phyloP scores from a whole-genome alignment of 371 early-diverging fungal genomes.

The Mortierella sp. region DNA sequence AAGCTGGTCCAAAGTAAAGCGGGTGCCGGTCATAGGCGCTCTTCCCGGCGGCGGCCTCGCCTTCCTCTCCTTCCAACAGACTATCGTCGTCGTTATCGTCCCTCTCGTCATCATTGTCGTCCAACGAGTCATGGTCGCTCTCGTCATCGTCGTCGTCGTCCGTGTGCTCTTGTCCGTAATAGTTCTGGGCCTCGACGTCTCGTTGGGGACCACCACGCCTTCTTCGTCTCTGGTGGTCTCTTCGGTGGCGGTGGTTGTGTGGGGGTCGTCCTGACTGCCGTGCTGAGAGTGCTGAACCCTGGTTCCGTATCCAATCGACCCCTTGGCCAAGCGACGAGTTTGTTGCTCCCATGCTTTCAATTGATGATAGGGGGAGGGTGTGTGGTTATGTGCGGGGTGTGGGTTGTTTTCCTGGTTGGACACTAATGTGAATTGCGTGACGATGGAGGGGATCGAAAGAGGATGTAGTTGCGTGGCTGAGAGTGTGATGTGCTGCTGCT shows the following conservation, averaged over 20 bases:
- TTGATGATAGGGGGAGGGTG: neutral
- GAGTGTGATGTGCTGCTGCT: neutral
- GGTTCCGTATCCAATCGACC: constrained; percentile 30
- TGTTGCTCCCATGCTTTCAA: constrained; percentile 29
- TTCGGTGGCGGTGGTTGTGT: neutral
- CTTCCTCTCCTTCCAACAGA: constrained; percentile 17
- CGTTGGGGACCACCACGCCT: constrained; percentile 13
- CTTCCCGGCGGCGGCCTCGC: constrained; percentile 10
- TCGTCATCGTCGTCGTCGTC: constrained; percentile 11
- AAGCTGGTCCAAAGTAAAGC: constrained; percentile 52
- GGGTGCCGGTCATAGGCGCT: constrained; percentile 32
- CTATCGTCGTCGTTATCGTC: constrained; percentile 31
- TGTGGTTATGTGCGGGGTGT: neutral
- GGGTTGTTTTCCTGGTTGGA: neutral
- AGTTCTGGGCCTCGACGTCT: constrained; percentile 18
- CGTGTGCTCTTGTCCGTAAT: neutral
- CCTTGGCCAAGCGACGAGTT: constrained; percentile 30
- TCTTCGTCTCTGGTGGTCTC: constrained; percentile 18
- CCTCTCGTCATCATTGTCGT: constrained; percentile 20
- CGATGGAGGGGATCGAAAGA: neutral
- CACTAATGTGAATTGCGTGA: neutral
- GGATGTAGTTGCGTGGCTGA: neutral
- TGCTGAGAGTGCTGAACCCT: constrained; percentile 14
- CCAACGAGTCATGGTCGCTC: constrained; percentile 29
- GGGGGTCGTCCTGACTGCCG: constrained; percentile 9